Evolutionary conservation across 495 filamentous ascomycete species (phyloP), one percentile per base, ranked within the genome.

Genomic region (Aspergillus bertholletiae): DNA sequence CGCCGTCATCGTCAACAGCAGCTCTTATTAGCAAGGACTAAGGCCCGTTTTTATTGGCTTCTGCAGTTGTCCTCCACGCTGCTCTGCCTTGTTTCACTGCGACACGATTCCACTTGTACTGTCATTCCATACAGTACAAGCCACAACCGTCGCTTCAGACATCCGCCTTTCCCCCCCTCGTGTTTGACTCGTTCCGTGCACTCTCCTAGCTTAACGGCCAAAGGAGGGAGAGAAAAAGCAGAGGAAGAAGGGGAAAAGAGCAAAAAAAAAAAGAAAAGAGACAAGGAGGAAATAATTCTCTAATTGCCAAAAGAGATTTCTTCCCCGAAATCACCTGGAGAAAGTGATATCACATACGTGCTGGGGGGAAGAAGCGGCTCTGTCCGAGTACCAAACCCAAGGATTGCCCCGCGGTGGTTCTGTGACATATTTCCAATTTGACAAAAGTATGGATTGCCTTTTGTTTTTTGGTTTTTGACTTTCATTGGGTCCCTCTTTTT

Each of bases 391-490:
- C 13, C 30, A 11, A 37, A 54, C 18, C 57, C 53, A 56, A 56
- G 49, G 52, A 54, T 59, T 51, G 51, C 52, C 56, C 57, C 57
- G 51, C 48, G 27, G 45, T 49, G 57, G 44, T 51, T 55, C 54
- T 39, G 46, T 20, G 41, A 45, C 41, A 2, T 9, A 45, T 45
- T 37, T 37, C 13, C 34, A 15, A 22, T 50, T 37, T 27, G 17
- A 45, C 9, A 30, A 18, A 30, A 18, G 21, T 49, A 44, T 50
- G 24, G 1, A 20, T 39, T 39, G 7, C 2, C 28, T 30, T 26
- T 46, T 46, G 34, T 15, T 26, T 51, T 46, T 45, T 26, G 45
- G 7, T 24, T 32, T 56, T 50, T 46, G 20, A 35, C 23, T 18
- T 46, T 35, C 22, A 17, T 40, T 18, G 12, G 35, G 39, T 2